Evolutionary conservation across 805 yeast species (phyloP), one percentile per base, ranked within the genome.

Genomic region (Teunomyces gatunensis): DNA sequence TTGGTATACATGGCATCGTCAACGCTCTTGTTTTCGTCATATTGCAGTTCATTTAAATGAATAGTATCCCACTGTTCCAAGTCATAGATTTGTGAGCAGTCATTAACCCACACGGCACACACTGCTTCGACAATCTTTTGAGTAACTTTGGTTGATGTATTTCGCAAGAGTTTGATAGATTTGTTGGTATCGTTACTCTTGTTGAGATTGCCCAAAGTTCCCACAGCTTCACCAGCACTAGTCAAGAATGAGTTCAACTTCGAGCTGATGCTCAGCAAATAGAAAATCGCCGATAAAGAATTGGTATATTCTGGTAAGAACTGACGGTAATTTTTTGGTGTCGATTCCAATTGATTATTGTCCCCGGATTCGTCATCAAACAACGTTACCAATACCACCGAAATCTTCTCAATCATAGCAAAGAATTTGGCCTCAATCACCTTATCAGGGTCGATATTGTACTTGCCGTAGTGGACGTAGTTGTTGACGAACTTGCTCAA

Each of bases 101-200:
- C 78, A 48, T 73, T 73, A 3, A 72, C 71, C 77, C 77, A 73
- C 0, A 68, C 69, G 3, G 76, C 62, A 52, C 77, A 73, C 2
- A 65, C 54, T 1, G 74, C 75, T 54, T 73, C 77, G 44, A 72
- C 49, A 11, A 71, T 64, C 41, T 63, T 63, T 53, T 71, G 78
- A 48, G 67, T 71, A 13, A 69, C 63, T 15, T 60, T 53, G 9
- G 55, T 21, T 3, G 72, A 64, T 3, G 68, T 55, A n/a, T 53
- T 60, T 37, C 75, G 54, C 47, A 73, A 61, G 36, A 54, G 53
- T 44, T 71, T 71, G 45, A 73, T 55, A 29, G 61, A 51, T 49
- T 65, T 68, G 52, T 72, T 71, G 15, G 76, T 70, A 32, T 71
- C 74, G 9, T 56, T 43, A 42, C 66, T 60, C 30, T 63, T 64